phyloP scores from a whole-genome alignment of 2,329 filamentous ascomycete species.

The Alternaria sp. region DNA sequence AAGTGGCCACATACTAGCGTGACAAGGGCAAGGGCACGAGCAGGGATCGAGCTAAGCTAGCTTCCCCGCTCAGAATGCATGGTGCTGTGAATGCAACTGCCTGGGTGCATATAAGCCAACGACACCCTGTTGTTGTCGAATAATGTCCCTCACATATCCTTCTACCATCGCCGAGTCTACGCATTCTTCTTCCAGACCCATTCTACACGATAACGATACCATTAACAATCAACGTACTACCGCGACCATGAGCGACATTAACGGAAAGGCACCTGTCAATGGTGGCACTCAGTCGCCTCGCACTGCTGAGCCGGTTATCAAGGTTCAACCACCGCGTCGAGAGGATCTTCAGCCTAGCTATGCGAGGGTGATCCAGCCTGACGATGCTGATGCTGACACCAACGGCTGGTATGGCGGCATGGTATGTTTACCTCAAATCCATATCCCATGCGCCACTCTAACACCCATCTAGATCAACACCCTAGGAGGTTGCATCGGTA shows the following conservation, averaged over 20 bases:
- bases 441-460: conserved; percentile 3
- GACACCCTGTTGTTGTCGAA: conserved; percentile 8
- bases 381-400: conserved; percentile 69
- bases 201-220: conserved; percentile 21
- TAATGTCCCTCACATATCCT: conserved; percentile 15
- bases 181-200: conserved; percentile 33
- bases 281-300: conserved; percentile 12
- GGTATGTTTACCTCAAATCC: conserved; percentile 37
- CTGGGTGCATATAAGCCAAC: conserved; percentile 28
- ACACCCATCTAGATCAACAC: conserved; percentile 63
- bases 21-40: neutral
- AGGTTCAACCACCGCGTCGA: conserved; percentile 78
- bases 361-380: conserved; percentile 68
- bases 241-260: conserved; percentile 38
- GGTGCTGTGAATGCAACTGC: conserved; percentile 7
- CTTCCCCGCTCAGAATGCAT: conserved; percentile 27
- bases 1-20: conserved; percentile 13
- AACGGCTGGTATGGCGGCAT: conserved; percentile 91
- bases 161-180: conserved; percentile 25
- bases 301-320: conserved; percentile 48
- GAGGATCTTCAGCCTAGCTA: conserved; percentile 88
- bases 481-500: conserved; percentile 77
- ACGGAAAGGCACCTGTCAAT: conserved; percentile 47
- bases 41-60: conserved; percentile 15
- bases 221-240: conserved; percentile 14